Evolutionary conservation across 192 early-diverging fungal species (phyloP).

Genomic region (Obelidium mucronatum): DNA sequence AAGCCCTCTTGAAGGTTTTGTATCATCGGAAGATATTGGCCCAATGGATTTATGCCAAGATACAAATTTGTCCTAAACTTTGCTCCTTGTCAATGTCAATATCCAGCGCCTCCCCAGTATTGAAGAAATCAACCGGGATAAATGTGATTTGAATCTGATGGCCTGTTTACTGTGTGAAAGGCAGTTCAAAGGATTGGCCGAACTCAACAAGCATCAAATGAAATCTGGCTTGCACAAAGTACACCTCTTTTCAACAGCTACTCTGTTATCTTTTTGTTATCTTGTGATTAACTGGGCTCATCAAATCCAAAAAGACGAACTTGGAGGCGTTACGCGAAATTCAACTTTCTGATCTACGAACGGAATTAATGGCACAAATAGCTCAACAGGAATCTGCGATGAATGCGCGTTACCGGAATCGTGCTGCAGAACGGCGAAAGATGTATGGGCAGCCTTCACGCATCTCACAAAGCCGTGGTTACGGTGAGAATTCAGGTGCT

Average conservation of each 20-base stretch:
- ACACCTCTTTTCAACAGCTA: neutral
- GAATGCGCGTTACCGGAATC: slow-evolving; percentile 55
- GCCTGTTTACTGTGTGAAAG: slow-evolving; percentile 71
- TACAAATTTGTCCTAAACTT: neutral
- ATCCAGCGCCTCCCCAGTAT: slow-evolving; percentile 37
- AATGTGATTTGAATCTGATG: slow-evolving; percentile 48
- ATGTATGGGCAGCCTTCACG: slow-evolving; percentile 66
- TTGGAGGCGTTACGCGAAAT: slow-evolving; percentile 31
- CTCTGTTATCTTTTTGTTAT: neutral
- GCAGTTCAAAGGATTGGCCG: slow-evolving; percentile 56
- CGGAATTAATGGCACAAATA: neutral
- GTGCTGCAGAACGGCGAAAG: slow-evolving; percentile 69
- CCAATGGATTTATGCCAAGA: too few species aligned
- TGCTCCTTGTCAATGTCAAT: slow-evolving; percentile 41
- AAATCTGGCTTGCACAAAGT: slow-evolving; percentile 68
- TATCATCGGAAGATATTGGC: neutral
- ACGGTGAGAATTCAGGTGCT: too few species aligned
- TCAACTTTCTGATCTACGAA: slow-evolving; percentile 21
- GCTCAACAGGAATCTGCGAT: slow-evolving; percentile 8
- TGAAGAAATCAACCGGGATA: slow-evolving; percentile 42
- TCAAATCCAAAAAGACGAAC: slow-evolving; percentile 29
- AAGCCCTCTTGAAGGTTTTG: slow-evolving; percentile 33
- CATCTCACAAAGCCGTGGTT: slow-evolving; percentile 35
- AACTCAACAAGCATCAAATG: slow-evolving; percentile 60
- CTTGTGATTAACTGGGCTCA: neutral